Percentiles rank a stretch among this genome's conserved stretches.
These are phyloP conservation scores for Diphasiastrum complanatum DNA, from an alignment of 83 land plant genomes.

Conservation along the genomic window DNA sequence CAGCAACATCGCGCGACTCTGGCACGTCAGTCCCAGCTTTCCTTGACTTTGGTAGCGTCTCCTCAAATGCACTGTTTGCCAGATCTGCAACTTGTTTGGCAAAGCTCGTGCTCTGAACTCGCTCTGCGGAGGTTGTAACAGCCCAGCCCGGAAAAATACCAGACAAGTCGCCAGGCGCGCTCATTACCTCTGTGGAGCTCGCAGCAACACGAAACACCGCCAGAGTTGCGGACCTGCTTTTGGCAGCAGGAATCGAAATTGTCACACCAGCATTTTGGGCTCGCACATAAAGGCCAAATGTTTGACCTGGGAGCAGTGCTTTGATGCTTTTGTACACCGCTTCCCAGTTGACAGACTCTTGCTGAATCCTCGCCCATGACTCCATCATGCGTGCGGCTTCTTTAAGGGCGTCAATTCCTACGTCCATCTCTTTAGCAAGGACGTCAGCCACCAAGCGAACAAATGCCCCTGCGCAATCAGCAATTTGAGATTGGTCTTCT, in stretches of 20 bases:
- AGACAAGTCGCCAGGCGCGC: not conserved
- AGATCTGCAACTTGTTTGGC: constrained; percentile 15
- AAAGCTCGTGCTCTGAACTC: constrained; percentile 14
- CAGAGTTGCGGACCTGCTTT: not conserved
- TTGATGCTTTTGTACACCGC: not conserved
- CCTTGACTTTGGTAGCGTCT: constrained; percentile 14
- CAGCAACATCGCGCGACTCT: constrained; percentile 15
- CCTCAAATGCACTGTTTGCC: constrained; percentile 9
- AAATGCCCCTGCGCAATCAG: not conserved
- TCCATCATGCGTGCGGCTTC: constrained; percentile 8
- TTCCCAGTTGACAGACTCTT: not conserved
- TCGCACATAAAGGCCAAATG: constrained; percentile 2
- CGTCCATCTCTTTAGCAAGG: not conserved
- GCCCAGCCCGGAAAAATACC: constrained; percentile 14
- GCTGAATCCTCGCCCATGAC: constrained; percentile 5
- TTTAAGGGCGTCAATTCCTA: not conserved
- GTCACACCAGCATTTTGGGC: constrained; percentile 8
- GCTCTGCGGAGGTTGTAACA: constrained; percentile 1
- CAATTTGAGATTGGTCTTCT: not conserved
- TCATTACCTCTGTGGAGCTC: not conserved
- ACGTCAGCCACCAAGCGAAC: not conserved
- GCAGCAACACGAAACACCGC: constrained; percentile 20
- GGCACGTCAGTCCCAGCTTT: constrained; percentile 3
- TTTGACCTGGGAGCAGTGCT: constrained; percentile 2
- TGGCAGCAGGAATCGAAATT: constrained; percentile 2